phyloP scores from a whole-genome alignment of 2,329 filamentous ascomycete genomes.

The Epicoccum nigrum region DNA sequence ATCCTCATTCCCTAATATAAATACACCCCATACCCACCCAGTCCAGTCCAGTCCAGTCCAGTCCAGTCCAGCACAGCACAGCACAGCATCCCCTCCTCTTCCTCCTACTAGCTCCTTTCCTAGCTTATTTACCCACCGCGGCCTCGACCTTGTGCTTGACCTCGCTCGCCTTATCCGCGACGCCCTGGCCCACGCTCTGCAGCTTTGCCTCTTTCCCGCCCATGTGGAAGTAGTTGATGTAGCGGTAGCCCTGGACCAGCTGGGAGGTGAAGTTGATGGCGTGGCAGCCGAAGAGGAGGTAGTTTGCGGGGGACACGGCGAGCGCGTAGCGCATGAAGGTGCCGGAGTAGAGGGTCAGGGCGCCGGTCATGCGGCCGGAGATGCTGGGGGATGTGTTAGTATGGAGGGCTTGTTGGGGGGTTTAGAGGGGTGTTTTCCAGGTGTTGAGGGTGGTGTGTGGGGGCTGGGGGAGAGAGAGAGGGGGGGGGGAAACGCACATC shows the following conservation, averaged over 20 bases:
- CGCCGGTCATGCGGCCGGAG: slow-evolving; percentile 68
- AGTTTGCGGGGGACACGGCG: slow-evolving; percentile 68
- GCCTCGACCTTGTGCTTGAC: slow-evolving; percentile 2
- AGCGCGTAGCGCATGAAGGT: slow-evolving; percentile 72
- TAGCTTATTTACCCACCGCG: slow-evolving; percentile 1
- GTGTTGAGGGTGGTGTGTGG: too few species aligned
- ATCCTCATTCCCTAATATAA: too few species aligned
- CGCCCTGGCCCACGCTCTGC: neutral
- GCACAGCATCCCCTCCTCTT: too few species aligned
- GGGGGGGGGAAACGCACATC: slow-evolving; percentile 48
- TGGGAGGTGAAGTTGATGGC: slow-evolving; percentile 69
- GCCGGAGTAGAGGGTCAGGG: slow-evolving; percentile 65
- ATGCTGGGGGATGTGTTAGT: slow-evolving; percentile 55
- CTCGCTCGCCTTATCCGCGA: slow-evolving; percentile 38
- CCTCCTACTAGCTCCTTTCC: too few species aligned
- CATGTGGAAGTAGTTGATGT: slow-evolving; percentile 64
- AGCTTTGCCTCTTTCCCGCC: slow-evolving; percentile 52
- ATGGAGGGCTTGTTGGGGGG: too few species aligned
- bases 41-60: too few species aligned
- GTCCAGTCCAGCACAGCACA: too few species aligned
- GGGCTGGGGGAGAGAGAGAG: neutral
- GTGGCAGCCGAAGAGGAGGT: slow-evolving; percentile 72
- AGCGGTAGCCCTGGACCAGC: slow-evolving; percentile 66
- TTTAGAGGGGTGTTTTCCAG: too few species aligned
- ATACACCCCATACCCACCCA: too few species aligned